Base-by-base conservation (phyloP, 352 stramenopile genomes). In the Saprolegnia parasitica region DNA sequence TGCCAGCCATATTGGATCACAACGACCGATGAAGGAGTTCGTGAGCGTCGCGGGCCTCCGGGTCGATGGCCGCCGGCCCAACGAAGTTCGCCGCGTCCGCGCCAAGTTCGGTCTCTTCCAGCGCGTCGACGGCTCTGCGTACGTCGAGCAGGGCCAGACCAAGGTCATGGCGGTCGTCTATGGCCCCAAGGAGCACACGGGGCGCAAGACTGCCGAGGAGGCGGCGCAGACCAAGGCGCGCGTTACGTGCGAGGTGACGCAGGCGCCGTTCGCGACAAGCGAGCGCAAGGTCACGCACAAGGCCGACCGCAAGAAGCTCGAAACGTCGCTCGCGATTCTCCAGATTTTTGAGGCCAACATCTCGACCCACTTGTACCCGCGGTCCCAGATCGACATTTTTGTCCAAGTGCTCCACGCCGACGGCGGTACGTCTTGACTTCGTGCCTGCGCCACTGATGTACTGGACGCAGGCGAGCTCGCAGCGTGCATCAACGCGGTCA, bases 301-400 rank as follows among this genome's bases (percentile, higher is more conserved):
- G 24, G 80, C 78, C 52, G 91, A 97, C 73, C 80, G 89, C 65
- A 93, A 91, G 75, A 91, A 88, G 56, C 78, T 92, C 62, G 91
- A 97, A 75, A 83, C 90, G 66, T 89, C 88, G 67, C 84, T 95
- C 42, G 85, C 87, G 45, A 79, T 97, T 56, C 94, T 97, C 76
- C 86, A 97, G 77, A 95, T 96, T 56, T 97, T 97, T 57, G 86
- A 96, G 66, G 85, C 87, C 32, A 94, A 87, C 54, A 89, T 97
- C 65, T 88, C 95, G 78, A 96, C 89, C 60, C 80, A 97, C 55
- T 76, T 97, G 64, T 97, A 96, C 64, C 87, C 90, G 60, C 81
- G 87, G 21, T 96, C 90, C 57, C 89, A 98, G 78, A 97, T 98
- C 70, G 89, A 97, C 71, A 91, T 98, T 26, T 96, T 96, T 39